Base-by-base conservation (phyloP, 129 eudicot species). In the Deinandra increscens region DNA sequence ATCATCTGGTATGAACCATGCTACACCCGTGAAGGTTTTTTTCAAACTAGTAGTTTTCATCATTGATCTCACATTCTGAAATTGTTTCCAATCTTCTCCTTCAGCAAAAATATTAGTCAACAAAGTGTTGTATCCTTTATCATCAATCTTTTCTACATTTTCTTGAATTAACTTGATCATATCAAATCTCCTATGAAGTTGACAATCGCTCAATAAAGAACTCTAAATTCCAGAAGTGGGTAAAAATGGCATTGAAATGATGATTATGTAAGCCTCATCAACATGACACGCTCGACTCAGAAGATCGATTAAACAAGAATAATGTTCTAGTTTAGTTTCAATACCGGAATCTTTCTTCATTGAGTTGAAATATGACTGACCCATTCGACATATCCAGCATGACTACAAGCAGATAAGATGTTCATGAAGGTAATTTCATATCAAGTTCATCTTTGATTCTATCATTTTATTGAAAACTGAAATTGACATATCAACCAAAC, bases 401-500 rank as follows among this genome's bases (percentile, higher is more conserved):
- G 97, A 60, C 95, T 84, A 70, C 95, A 90, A 26, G 94, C 96
- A 13, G 88, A 86, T 17, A 89, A 56, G 12, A 89, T 80, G 72
- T 86, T 89, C 94, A 84, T 80, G 48, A 86, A 89, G 33, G 88
- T 80, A 65, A 90, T 64, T 34, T 78, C 88, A 60, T 86, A n/a
- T 90, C 68, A 91, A 95, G 71, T 66, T 81, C 46, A 59, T 78
- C 6, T 84, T 83, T 4, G 75, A 80, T 75, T 78, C 81, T 4
- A 82, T 60, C 97, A 90, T 90, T 62, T 22, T 54, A 64, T 73
- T 29, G 48, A 86, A 86, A 14, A 86, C 75, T 1, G 64, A 75
- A 33, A 80, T 80, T 13, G 86, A 81, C 37, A 54, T 37, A 50
- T 84, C 79, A 11, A 73, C 62, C 38, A 66, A 72, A 55, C 97